Evolutionary conservation across 257 asterid species (phyloP), one percentile per base, ranked within the genome.

Genomic region (Osmanthus fragrans): DNA sequence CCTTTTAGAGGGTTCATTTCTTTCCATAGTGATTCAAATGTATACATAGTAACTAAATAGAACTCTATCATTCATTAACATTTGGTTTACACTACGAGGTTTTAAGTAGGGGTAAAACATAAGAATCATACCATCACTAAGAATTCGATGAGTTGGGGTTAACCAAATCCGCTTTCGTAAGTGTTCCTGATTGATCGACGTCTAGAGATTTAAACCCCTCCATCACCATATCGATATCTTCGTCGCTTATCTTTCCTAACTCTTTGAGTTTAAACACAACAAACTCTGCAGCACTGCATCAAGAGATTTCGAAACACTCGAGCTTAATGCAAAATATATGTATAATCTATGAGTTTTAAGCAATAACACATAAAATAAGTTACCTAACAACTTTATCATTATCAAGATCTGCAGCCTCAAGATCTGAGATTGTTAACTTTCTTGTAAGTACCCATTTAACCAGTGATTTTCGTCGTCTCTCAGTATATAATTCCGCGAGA

Each of bases 401-500:
- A 79, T 94, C 97, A 75, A 94, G 88, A 80, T 94, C 97, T 0
- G 98, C 98, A 12, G 94, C 97, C 84, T 91, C 93, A 13, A 94
- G 87, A 82, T 94, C 98, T 0, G 91, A 54, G 42, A 67, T 32
- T 21, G 97, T 92, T 25, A 92, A 45, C 86, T 91, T 86, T 85
- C 90, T 87, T 2, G 90, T 78, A 18, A 92, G 90, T 82, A 83
- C 92, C 94, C 96, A 87, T 6, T 76, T 70, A 30, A 88, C 73
- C 68, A 91, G 69, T 7, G 91, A 84, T 29, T 78, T 86, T 80
- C 89, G 83, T 32, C 97, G 81, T 27, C 89, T 77, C 60, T 92
- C 97, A 9, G 97, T 94, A 6, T 85, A 85, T 12, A 91, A 45
- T 30, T 92, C 97, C 42, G 94, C 96, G 2, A 92, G 49, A 12